Conservation (phyloP, 2,329 filamentous ascomycete genomes). For the Colletotrichum cereale region DNA sequence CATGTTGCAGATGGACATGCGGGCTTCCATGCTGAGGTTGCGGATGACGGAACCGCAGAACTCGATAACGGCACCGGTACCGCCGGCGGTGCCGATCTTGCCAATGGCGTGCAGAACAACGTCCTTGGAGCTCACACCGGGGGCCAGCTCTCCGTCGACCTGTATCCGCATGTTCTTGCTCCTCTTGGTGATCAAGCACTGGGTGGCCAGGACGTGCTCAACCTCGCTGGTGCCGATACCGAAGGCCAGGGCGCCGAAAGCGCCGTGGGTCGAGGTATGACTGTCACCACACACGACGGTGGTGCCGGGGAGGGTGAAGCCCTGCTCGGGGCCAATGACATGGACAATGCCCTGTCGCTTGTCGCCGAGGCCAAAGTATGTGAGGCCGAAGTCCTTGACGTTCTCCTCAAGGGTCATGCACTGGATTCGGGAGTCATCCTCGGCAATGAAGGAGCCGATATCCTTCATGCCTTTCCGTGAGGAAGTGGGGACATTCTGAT, state of each 20-base stretch:
- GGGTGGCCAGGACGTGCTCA: slow-evolving; percentile 96
- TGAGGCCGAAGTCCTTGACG: slow-evolving; percentile 95
- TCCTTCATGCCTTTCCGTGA: slow-evolving; percentile 94
- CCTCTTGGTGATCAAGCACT: slow-evolving; percentile 92
- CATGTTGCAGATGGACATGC: slow-evolving; percentile 99
- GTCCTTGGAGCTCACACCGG: slow-evolving; percentile 96
- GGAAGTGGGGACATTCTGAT: slow-evolving; percentile 90
- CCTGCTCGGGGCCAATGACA: slow-evolving; percentile 98
- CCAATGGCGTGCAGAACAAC: slow-evolving; percentile 94
- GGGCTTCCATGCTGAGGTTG: slow-evolving; percentile 90
- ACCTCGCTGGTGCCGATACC: slow-evolving; percentile 99
- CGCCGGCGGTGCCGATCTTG: slow-evolving; percentile 92
- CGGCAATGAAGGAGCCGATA: slow-evolving; percentile 92
- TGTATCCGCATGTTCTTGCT: slow-evolving; percentile 99
- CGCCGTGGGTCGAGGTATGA: slow-evolving; percentile 97
- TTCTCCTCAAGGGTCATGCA: slow-evolving; percentile 97
- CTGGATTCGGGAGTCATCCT: slow-evolving; percentile 93
- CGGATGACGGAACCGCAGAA: slow-evolving; percentile 97
- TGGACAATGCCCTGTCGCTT: slow-evolving; percentile 98
- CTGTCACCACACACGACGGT: slow-evolving; percentile 98
- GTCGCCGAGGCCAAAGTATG: slow-evolving; percentile 96
- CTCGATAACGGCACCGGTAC: slow-evolving; percentile 94
- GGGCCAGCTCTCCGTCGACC: slow-evolving; percentile 89
- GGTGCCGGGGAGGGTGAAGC: slow-evolving; percentile 96
- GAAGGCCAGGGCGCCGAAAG: slow-evolving; percentile 93